Percentiles rank a stretch among this genome's conserved stretches.
Evolutionary conservation across 805 yeast genomes (phyloP).

Genomic region (Starmerella riodocensis): DNA sequence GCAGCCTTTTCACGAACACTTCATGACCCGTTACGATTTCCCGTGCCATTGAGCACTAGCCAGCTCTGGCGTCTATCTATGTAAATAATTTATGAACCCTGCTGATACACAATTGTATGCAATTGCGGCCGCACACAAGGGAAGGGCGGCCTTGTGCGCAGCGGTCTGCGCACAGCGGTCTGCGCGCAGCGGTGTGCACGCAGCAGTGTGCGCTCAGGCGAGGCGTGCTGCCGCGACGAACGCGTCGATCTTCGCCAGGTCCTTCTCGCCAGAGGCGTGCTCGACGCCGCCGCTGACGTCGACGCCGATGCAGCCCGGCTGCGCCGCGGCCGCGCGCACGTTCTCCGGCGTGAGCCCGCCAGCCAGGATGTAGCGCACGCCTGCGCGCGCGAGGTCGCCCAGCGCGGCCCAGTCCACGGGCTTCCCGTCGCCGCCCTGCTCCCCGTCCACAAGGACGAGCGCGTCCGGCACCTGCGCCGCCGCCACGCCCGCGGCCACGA

Average conservation of each 20-base stretch:
- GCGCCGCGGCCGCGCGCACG: slow-evolving; percentile 39
- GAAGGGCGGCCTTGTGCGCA: background rate
- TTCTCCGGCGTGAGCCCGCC: slow-evolving; percentile 81
- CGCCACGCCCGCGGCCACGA: slow-evolving; percentile 23
- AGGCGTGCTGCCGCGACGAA: slow-evolving; percentile 43
- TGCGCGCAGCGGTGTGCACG: no score
- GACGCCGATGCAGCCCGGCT: slow-evolving; percentile 63
- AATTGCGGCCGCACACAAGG: background rate
- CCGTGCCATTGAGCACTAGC: background rate
- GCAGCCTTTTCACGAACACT: no score
- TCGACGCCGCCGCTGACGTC: slow-evolving; percentile 97
- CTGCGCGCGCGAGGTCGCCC: slow-evolving; percentile 23
- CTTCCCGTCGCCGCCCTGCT: slow-evolving; percentile 83
- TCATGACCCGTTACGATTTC: background rate
- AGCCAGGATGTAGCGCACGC: slow-evolving; percentile 50
- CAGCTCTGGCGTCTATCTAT: background rate
- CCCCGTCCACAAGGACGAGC: slow-evolving; percentile 65
- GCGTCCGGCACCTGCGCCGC: slow-evolving; percentile 11
- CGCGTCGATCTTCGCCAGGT: slow-evolving; percentile 41
- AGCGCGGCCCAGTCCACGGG: slow-evolving; percentile 52
- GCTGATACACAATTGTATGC: no score
- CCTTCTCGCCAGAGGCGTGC: slow-evolving; percentile 53
- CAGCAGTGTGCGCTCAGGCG: no score
- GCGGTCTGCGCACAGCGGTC: no score
- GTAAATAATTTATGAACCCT: background rate